A percentile compares a stretch with the other conserved stretches of the same genome.
Evolutionary conservation across 176 grass and related monocot genomes (phyloP).

Genomic region (Avena insularis): DNA sequence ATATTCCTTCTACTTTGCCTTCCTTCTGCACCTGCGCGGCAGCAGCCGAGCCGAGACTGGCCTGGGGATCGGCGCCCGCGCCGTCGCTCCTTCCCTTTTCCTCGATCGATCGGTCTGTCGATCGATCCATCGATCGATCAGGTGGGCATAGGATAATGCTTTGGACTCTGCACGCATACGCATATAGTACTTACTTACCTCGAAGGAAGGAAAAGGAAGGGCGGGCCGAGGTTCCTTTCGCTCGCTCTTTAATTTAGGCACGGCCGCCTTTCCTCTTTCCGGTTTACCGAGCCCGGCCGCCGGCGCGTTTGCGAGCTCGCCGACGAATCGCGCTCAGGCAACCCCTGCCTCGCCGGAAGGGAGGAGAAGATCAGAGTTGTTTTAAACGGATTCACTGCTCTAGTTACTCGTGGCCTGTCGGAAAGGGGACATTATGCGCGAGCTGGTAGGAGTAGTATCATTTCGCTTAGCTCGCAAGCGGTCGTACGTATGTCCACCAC

Average conservation of each 20-base stretch:
- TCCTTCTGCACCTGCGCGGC: background rate
- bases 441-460: background rate
- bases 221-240: background rate
- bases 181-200: background rate
- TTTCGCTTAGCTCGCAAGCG: constrained; percentile 40
- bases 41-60: background rate
- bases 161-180: too few relatives aligned
- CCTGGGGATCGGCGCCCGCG: background rate
- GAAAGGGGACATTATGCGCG: background rate
- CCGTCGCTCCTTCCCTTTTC: constrained; percentile 5
- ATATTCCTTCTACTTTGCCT: background rate
- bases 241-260: background rate
- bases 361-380: background rate
- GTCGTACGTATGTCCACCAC: constrained; percentile 30
- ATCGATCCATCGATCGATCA: constrained; percentile 1
- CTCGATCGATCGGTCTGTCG: background rate
- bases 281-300: background rate
- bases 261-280: constrained; percentile 1
- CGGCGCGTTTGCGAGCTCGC: background rate
- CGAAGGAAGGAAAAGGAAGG: background rate
- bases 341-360: background rate
- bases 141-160: background rate
- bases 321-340: too few relatives aligned
- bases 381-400: too few relatives aligned
- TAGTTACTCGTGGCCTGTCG: background rate